phyloP scores from a whole-genome alignment of 768 basidiomycete species.

The Termitomyces sp. region DNA sequence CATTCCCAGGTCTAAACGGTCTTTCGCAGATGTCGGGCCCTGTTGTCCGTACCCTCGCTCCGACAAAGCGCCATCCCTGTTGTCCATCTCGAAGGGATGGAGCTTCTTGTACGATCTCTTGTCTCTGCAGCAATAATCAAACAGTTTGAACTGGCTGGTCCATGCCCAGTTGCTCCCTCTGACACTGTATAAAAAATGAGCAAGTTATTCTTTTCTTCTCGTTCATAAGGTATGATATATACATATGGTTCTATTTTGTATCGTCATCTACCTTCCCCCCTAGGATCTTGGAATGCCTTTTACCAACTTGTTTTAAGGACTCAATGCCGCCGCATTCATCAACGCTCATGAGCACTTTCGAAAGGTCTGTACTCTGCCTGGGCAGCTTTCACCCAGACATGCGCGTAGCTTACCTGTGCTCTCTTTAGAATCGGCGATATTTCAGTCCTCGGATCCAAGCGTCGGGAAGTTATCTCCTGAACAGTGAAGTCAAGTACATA shows the following conservation, averaged over 20 bases:
- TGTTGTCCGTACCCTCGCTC: conserved; percentile 46
- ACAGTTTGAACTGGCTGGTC: conserved; percentile 10
- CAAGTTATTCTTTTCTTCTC: too few species aligned
- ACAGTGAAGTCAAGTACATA: too few species aligned
- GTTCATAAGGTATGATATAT: background rate
- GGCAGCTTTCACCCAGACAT: background rate
- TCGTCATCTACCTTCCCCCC: background rate
- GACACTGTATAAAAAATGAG: too few species aligned
- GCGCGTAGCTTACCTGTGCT: background rate
- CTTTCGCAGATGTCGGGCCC: conserved; percentile 51
- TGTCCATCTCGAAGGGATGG: conserved; percentile 15
- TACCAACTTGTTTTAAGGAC: background rate
- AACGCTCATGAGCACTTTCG: background rate
- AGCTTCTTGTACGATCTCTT: conserved; percentile 14
- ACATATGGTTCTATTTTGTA: conserved; percentile 2
- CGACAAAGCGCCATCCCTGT: conserved; percentile 27
- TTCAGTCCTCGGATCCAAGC: too few species aligned
- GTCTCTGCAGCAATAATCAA: conserved; percentile 13
- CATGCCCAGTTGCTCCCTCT: conserved; percentile 12
- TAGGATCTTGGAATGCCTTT: background rate
- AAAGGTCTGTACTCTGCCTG: background rate
- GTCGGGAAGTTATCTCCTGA: background rate
- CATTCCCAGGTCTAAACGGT: conserved; percentile 41
- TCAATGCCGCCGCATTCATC: background rate
- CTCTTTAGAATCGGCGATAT: too few species aligned